These are phyloP conservation scores for Paramyrothecium roridum DNA, from an alignment of 2,329 filamentous ascomycete genomes.

Conservation along the genomic window DNA sequence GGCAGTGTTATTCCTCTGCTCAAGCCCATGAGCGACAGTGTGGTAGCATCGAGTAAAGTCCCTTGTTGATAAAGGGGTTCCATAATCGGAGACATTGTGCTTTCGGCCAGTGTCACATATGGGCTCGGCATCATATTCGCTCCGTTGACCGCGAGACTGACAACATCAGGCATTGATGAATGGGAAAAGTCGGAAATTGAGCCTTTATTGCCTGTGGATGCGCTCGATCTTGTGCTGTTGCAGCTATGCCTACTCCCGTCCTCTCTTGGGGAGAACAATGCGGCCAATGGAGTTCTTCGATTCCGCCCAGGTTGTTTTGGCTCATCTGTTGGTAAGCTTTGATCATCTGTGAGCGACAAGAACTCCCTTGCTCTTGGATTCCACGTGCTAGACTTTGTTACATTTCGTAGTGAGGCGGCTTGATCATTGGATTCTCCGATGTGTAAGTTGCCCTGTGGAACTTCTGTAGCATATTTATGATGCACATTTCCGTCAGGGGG, in stretches of 20 bases:
- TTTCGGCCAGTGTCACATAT: not conserved
- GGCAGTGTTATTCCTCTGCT: not conserved
- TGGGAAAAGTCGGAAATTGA: not conserved
- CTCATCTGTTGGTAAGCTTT: not conserved
- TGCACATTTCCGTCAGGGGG: not conserved
- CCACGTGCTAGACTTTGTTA: constrained; percentile 12
- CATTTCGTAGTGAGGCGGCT: not conserved
- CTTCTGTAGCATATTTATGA: not conserved
- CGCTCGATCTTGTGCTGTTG: no score
- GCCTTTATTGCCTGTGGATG: not conserved
- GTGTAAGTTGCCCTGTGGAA: not conserved
- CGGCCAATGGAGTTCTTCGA: not conserved
- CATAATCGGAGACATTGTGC: not conserved
- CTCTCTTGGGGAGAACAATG: not conserved
- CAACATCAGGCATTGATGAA: not conserved
- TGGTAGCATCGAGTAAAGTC: not conserved
- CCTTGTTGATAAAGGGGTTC: not conserved
- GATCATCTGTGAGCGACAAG: constrained; percentile 18
- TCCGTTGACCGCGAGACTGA: not conserved
- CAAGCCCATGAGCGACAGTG: not conserved
- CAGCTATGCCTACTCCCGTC: no score
- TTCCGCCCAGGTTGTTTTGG: not conserved
- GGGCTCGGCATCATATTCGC: not conserved
- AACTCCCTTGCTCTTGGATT: constrained; percentile 31
- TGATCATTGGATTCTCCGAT: not conserved